Evolutionary conservation across 1,284 basidiomycete genomes (phyloP).

Genomic region (Trametes sp.): DNA sequence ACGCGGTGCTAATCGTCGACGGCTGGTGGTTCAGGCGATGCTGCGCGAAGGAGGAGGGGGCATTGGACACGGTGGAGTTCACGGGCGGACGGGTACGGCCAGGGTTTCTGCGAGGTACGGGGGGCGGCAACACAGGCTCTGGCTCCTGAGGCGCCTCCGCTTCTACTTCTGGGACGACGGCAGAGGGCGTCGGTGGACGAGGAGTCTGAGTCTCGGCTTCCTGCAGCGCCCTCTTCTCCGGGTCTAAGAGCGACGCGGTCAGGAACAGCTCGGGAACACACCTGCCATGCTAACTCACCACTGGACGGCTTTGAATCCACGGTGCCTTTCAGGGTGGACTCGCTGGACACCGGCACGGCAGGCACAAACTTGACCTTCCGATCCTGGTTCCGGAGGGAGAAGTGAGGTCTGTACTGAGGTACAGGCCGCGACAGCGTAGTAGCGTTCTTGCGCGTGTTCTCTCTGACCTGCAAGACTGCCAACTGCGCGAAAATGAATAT

Average conservation of each 20-base stretch:
- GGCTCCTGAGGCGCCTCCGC: neutral
- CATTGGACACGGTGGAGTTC: slow-evolving; percentile 25
- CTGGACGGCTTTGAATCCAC: slow-evolving; percentile 2
- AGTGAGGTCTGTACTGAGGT: slow-evolving; percentile 32
- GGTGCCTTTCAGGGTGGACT: slow-evolving; percentile 27
- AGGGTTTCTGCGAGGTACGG: slow-evolving; percentile 23
- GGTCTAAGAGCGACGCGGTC: slow-evolving; percentile 8
- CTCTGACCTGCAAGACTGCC: slow-evolving; percentile 41
- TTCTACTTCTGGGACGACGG: neutral
- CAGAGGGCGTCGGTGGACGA: slow-evolving; percentile 16
- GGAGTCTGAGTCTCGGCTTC: slow-evolving; percentile 4
- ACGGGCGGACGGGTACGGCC: slow-evolving; percentile 14
- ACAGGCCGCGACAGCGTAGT: slow-evolving; percentile 29
- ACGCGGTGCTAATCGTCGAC: slow-evolving; percentile 42
- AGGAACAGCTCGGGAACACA: neutral
- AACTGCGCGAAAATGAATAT: slow-evolving; percentile 31
- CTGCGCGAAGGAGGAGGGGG: slow-evolving; percentile 18
- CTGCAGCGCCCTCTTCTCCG: slow-evolving; percentile 14
- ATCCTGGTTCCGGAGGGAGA: slow-evolving; percentile 21
- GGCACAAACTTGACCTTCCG: slow-evolving; percentile 42
- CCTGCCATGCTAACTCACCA: slow-evolving; percentile 13
- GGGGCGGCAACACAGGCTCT: slow-evolving; percentile 20
- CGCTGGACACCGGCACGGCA: slow-evolving; percentile 21
- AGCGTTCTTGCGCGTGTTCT: slow-evolving; percentile 54
- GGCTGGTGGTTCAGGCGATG: slow-evolving; percentile 36